These are phyloP conservation scores for Ceratobasidium sp. DNA, from an alignment of 1,284 basidiomycete species.

Conservation along the genomic window DNA sequence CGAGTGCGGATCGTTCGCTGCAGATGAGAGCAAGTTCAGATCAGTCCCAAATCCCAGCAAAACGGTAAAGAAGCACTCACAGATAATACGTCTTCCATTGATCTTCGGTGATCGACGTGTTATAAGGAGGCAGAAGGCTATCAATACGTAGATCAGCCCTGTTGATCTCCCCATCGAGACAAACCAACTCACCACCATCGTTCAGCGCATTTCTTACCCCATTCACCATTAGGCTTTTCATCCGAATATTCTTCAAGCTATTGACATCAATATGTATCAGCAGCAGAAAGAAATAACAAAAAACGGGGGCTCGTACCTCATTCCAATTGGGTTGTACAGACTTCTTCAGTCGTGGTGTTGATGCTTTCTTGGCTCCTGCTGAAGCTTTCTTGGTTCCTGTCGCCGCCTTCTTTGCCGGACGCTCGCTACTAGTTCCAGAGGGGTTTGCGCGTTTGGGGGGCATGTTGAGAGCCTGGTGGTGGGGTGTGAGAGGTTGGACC, in stretches of 20 bases:
- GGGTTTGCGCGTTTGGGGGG: constrained; percentile 32
- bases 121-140: constrained; percentile 35
- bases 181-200: constrained; percentile 31
- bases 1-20: constrained; percentile 34
- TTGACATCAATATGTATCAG: neutral
- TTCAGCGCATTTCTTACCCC: constrained; percentile 24
- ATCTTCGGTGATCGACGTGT: constrained; percentile 21
- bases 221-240: constrained; percentile 29
- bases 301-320: neutral
- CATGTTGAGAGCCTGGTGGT: neutral
- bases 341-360: constrained; percentile 14
- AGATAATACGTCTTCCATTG: constrained; percentile 34
- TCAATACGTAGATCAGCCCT: neutral
- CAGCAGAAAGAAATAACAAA: too few species aligned
- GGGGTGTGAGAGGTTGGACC: neutral
- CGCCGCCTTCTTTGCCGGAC: constrained; percentile 23
- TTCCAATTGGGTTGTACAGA: constrained; percentile 19
- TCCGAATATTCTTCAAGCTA: constrained; percentile 15
- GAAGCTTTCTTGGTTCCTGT: neutral
- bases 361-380: neutral
- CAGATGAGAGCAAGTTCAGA: neutral
- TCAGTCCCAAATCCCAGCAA: neutral
- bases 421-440: neutral
- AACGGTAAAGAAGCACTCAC: constrained; percentile 4
- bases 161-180: neutral